Evolutionary conservation across 257 asterid genomes (phyloP).

Genomic region (Handroanthus guayacan): DNA sequence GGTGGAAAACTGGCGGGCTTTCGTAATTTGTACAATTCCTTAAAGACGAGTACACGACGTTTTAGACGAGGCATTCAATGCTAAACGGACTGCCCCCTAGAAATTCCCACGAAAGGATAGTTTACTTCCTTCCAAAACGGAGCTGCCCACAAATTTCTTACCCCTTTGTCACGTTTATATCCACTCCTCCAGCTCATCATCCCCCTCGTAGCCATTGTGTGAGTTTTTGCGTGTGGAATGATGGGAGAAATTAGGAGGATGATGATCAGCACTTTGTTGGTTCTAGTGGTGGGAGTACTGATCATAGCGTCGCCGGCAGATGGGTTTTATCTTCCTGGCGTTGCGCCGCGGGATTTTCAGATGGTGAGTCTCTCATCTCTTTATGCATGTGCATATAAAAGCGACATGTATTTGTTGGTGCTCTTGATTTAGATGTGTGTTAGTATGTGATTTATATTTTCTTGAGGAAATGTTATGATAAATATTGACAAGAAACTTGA

Average conservation of each 20-base stretch:
- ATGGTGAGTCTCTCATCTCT: conserved; percentile 24
- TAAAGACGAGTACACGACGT: conserved; percentile 25
- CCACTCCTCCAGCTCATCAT: not conserved
- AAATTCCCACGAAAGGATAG: conserved; percentile 17
- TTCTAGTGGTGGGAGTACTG: conserved; percentile 22
- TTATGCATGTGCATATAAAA: not conserved
- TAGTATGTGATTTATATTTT: not conserved
- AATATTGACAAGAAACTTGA: not conserved
- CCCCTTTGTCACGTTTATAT: conserved; percentile 22
- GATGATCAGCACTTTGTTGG: conserved; percentile 30
- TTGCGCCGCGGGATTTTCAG: conserved; percentile 57
- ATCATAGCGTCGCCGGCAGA: conserved; percentile 34
- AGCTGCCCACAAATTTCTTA: conserved; percentile 18
- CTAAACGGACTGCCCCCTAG: not conserved
- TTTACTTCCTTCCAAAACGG: conserved; percentile 16
- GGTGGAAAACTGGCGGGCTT: conserved; percentile 13
- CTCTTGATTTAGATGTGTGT: not conserved
- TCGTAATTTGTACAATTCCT: conserved; percentile 1
- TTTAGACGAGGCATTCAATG: conserved; percentile 27
- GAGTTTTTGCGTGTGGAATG: conserved; percentile 20
- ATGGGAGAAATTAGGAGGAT: conserved; percentile 36
- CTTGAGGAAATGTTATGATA: not conserved
- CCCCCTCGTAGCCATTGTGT: not conserved
- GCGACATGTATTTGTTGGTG: not conserved
- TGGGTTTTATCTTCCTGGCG: conserved; percentile 66